Percentiles rank a stretch among this genome's conserved stretches.
Evolutionary conservation across 257 asterid species (phyloP).

Genomic region (Eustoma russellianum): DNA sequence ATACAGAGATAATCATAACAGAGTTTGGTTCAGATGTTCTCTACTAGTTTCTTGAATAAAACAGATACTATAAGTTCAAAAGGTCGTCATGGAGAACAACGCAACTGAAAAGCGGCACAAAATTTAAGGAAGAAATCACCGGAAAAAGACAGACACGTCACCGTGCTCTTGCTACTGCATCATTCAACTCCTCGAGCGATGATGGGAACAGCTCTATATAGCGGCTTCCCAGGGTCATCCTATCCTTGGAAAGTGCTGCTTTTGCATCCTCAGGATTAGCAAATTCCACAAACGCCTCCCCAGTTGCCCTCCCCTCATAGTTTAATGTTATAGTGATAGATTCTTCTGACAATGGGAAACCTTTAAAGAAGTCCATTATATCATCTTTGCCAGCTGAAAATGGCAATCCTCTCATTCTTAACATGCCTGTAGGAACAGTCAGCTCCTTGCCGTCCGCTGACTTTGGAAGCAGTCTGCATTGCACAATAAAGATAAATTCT

Average conservation of each 20-base stretch:
- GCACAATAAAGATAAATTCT: neutral
- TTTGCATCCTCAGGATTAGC: conserved; percentile 59
- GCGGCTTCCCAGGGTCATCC: conserved; percentile 90
- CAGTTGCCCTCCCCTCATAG: conserved; percentile 66
- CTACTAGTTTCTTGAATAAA: no score
- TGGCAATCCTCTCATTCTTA: conserved; percentile 84
- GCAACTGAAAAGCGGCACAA: neutral
- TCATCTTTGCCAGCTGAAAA: conserved; percentile 89
- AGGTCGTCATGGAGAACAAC: neutral
- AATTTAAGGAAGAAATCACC: neutral
- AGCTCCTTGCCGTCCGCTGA: conserved; percentile 50
- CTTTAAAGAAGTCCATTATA: conserved; percentile 68
- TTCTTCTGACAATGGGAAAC: conserved; percentile 53
- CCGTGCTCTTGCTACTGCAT: conserved; percentile 49
- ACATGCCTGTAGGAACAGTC: conserved; percentile 43
- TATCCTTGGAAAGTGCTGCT: conserved; percentile 71
- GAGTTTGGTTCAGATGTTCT: no score
- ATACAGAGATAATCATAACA: no score
- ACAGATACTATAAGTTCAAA: no score
- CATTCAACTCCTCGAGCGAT: conserved; percentile 51
- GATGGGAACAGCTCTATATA: conserved; percentile 77
- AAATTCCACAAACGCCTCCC: conserved; percentile 95
- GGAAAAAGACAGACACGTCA: conserved; percentile 18
- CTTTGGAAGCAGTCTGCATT: conserved; percentile 46
- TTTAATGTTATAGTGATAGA: conserved; percentile 49